Percentiles rank a stretch among this genome's conserved stretches.
phyloP scores from a whole-genome alignment of 768 basidiomycete species.

The Tulasnella sp. region DNA sequence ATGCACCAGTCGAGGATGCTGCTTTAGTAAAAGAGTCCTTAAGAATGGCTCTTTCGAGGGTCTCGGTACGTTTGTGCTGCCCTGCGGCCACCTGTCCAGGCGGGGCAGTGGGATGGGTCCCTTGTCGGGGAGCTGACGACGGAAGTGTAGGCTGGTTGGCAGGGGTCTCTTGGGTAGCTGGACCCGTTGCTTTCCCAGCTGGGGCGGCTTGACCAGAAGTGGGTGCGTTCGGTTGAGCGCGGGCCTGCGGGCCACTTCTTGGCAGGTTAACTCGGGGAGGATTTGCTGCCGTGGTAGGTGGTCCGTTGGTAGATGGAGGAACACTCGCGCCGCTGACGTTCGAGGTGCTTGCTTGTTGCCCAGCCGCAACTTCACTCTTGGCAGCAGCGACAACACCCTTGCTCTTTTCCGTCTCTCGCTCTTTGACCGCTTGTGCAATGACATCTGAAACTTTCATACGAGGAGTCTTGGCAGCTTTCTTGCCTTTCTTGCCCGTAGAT shows the following conservation, averaged over 20 bases:
- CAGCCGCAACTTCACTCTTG: conserved; percentile 19
- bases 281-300: background rate
- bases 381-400: conserved; percentile 13
- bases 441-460: background rate
- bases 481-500: background rate
- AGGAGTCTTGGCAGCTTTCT: background rate
- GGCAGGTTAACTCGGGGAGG: conserved; percentile 3
- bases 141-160: background rate
- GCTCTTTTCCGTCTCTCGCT: background rate
- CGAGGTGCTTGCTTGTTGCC: background rate
- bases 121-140: background rate
- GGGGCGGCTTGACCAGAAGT: background rate
- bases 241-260: background rate
- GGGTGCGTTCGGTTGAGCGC: background rate
- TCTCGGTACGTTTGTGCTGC: background rate
- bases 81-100: background rate
- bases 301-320: background rate
- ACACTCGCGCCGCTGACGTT: background rate
- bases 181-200: background rate
- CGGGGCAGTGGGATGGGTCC: background rate
- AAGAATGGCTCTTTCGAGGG: background rate
- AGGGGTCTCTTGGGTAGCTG: background rate
- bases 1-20: background rate
- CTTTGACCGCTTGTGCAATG: conserved; percentile 5
- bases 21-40: conserved; percentile 11